Evolutionary conservation across 2,329 filamentous ascomycete genomes (phyloP), one percentile per base, ranked within the genome.

Genomic region (Biscogniauxia mediterranea): DNA sequence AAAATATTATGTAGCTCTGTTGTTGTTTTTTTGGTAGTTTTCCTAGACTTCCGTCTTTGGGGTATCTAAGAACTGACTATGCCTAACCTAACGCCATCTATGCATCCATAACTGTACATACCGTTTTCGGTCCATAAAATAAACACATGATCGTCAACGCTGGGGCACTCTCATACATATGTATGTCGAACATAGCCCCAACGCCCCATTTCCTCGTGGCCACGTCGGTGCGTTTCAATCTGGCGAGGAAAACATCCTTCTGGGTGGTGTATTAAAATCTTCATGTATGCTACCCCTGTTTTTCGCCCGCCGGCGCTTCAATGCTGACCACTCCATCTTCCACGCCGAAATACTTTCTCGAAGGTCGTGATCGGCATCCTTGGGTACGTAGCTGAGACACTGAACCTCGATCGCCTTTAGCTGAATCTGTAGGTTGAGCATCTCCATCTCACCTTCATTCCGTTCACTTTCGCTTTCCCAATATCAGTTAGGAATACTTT

Each of bases 371-470:
- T 87, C 83, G 1, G 79, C 78, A 60, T 81, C 79, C 52, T 78
- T 73, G 5, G 82, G 76, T n/a, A 81, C 72, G 62, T 80, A 78
- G 63, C 73, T 72, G 42, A 77, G 77, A 70, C 82, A 81, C 66
- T 86, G 83, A 19, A 86, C 81, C 76, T 89, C 85, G 66, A 89
- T 81, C 21, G 83, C 85, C 65, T 86, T 85, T 64, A 88, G 79
- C 69, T 85, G 83, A 63, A 90, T 84, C 60, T 85, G 83, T 51
- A 87, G 79, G 70, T 85, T 85, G 52, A 83, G 80, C 26, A 89
- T 79, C 70, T 89, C 85, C 50, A 85, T 82, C 64, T 87, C 83
- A 68, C 83, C 82, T 66, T 83, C 79, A 55, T 81, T 77, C 23
- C 84, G 78, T 66, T 87, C 83, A 46, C 82, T 77, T 69, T 85